Percentiles rank a stretch among this genome's conserved stretches.
These are phyloP conservation scores for Alternaria infectoria DNA, from an alignment of 2,329 filamentous ascomycete genomes.

Conservation along the genomic window DNA sequence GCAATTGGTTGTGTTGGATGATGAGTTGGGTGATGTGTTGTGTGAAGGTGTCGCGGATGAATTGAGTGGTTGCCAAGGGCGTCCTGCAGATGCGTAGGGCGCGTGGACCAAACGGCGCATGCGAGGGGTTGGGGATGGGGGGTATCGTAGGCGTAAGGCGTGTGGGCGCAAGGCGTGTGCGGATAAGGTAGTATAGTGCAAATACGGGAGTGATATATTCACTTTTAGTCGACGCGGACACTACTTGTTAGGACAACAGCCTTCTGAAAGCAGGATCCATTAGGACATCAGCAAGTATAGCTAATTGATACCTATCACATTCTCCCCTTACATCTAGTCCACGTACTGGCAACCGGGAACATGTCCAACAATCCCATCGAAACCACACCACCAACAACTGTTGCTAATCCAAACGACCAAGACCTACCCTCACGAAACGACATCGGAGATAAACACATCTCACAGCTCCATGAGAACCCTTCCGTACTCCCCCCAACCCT, in stretches of 20 bases:
- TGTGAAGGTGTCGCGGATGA: background rate
- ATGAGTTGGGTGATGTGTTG: no score
- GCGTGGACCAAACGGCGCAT: background rate
- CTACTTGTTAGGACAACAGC: background rate
- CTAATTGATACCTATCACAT: background rate
- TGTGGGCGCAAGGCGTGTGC: background rate
- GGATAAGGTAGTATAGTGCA: no score
- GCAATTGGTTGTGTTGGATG: background rate
- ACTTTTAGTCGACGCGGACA: background rate
- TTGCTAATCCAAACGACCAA: background rate
- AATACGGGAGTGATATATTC: background rate
- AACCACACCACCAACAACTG: background rate
- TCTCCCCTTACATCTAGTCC: background rate
- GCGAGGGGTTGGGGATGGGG: background rate
- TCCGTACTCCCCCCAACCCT: background rate
- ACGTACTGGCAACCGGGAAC: background rate
- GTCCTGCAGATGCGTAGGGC: background rate
- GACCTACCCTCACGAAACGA: background rate
- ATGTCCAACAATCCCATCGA: background rate
- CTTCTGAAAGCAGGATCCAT: background rate
- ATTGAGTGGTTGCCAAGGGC: background rate
- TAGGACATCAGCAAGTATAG: background rate
- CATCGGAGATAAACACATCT: background rate
- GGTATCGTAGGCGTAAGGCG: background rate
- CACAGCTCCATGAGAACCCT: background rate